Conservation (phyloP, 2,329 filamentous ascomycete species). For the Fusarium tricinctum region DNA sequence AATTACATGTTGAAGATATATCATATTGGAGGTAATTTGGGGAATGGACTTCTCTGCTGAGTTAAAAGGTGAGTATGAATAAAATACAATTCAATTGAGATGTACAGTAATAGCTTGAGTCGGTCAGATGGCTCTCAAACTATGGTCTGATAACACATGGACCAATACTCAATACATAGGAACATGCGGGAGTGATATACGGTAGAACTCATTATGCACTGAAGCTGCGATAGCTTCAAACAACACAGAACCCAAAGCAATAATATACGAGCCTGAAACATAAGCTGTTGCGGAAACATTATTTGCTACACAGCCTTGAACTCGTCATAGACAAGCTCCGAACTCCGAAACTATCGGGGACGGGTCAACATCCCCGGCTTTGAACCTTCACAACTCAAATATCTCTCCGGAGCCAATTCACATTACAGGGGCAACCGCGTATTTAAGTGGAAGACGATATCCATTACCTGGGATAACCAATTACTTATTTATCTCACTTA, state of each 20-base stretch:
- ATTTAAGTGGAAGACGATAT: background rate
- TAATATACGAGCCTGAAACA: conserved; percentile 19
- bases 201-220: background rate
- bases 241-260: background rate
- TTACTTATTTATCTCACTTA: background rate
- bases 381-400: conserved; percentile 17
- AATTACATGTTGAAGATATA: background rate
- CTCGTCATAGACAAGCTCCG: conserved; percentile 37
- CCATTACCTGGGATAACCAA: background rate
- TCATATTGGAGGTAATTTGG: background rate
- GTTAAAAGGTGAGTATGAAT: background rate
- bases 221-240: conserved; percentile 8
- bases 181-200: background rate
- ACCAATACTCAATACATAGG: background rate
- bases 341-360: conserved; percentile 28
- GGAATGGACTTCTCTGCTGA: background rate
- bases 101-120: background rate
- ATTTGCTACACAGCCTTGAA: conserved; percentile 23
- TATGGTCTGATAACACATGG: background rate
- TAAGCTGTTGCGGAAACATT: conserved; percentile 8
- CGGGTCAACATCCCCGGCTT: conserved; percentile 16
- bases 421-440: conserved; percentile 2
- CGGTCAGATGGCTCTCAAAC: background rate
- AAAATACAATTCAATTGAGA: background rate
- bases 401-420: background rate